Base-by-base conservation (phyloP, 1,284 basidiomycete species). In the Ceratorhiza oryzae-sativae region DNA sequence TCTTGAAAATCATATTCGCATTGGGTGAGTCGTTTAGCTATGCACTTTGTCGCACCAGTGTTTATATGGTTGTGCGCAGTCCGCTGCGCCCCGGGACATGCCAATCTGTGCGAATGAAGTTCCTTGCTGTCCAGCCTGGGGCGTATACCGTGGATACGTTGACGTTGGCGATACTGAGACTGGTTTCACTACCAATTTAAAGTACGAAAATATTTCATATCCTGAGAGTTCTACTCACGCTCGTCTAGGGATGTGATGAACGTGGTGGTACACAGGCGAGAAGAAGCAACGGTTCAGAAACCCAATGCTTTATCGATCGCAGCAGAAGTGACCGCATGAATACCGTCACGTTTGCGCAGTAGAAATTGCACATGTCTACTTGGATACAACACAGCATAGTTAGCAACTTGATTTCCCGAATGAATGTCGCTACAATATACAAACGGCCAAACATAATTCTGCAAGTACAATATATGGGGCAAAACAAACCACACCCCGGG, bases 51-150 rank as follows among this genome's bases (percentile, higher is more conserved):
- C 39, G 20, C 34, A 48, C 30, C 10, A 23, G 39, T 27, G 13
- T 68, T 49, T 59, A 39, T 27, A 34, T 45, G 58, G 60, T 71
- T 55, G 55, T 36, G 32, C 42, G n/a, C 74, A 93, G 93, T 9
- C 93, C 94, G 0, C 83, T 96, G 15, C 83, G 88, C 15, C 91
- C 93, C 1, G 88, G 88, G 9, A 89, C 92, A 1, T 93, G 91
- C 77, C 91, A 95, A 77, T 91, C 90, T 23, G 90, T 95, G n/a
- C 84, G 92, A 41, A 91, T 95, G 86, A 86, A 90, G 67, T 95
- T 95, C 77, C 79, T 95, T 63, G 92, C 94, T 0, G 80, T 96
- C 49, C 84, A 87, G 5, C 88, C 92, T 18, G 94, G 94, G 1
- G 88, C 94, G 2, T 92, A 95, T 77, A 84, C 87, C 2, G 85